Base-by-base conservation (phyloP, 2,329 filamentous ascomycete species). In the Sporothrix variecibatus region DNA sequence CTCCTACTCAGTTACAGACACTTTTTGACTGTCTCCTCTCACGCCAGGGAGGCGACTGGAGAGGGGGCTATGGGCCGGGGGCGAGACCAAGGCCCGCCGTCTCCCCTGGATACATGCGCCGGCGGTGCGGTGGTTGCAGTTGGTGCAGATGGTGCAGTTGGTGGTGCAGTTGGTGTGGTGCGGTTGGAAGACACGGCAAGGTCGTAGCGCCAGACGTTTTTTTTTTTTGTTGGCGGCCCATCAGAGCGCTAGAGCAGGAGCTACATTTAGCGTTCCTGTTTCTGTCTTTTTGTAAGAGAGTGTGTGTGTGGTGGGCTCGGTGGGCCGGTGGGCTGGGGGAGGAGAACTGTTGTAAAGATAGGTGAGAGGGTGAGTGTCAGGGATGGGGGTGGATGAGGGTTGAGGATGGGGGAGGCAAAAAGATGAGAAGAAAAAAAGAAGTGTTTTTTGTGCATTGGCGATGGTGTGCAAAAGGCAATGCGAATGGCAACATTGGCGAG, bases 41-140 rank as follows among this genome's bases (percentile, higher is more conserved):
- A 17, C 34, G 67, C 43, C 51, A 51, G 28, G 56, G 71, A 53
- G 56, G 71, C 23, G 28, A 53, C 4, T 31, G 69, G 53, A 60
- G n/a, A 40, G 69, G 53, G 69, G 53, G 23, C 11, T 17, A 28
- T 51, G 65, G 56, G 58, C 46, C 46, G 26, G 70, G 28, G 70
- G 71, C 71, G 58, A 72, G 58, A 56, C 51, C 71, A 68, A 73
- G 26, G 40, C 71, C 71, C 62, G 51, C 62, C 49, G 62, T 46
- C 46, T 67, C 71, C 62, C 62, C 49, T 68, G 49, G 62, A 68
- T 46, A 49, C 71, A 23, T 46, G 62, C 34, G 60, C 71, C 58
- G 43, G 71, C 31, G 46, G 31, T 68, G 64, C 20, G 62, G 62
- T 67, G 60, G 60, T 60, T 60, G 26, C 12, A 26, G 9, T 20